Conservation (phyloP, 169 alveolate genomes). For the Eimeria tenella region DNA sequence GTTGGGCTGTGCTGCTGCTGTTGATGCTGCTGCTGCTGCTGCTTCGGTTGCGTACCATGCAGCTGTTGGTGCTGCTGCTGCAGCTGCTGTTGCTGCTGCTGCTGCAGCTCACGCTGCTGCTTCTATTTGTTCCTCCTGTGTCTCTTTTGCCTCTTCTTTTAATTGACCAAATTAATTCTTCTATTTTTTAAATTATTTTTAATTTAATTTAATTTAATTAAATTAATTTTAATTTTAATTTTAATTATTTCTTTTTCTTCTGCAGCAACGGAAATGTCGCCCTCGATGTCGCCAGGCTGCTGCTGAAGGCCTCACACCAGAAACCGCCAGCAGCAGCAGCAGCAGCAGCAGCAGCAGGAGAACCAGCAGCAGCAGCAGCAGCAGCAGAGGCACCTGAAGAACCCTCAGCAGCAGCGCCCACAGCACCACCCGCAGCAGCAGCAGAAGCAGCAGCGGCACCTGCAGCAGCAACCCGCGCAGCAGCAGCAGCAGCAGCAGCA, state of each 20-base stretch:
- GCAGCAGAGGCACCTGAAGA: too few species aligned
- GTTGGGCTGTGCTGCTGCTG: neutral
- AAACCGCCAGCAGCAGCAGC: neutral
- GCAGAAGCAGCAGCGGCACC: too few species aligned
- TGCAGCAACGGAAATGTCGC: constrained; percentile 90
- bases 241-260: too few species aligned
- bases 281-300: constrained; percentile 86
- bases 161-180: too few species aligned
- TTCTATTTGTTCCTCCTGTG: constrained; percentile 15
- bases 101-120: neutral
- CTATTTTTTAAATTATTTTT: too few species aligned
- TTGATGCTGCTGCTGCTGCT: neutral
- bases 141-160: too few species aligned
- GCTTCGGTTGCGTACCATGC: neutral
- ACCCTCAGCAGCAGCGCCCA: too few species aligned
- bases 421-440: too few species aligned
- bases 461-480: too few species aligned
- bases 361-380: neutral
- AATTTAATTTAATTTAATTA: too few species aligned
- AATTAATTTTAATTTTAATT: too few species aligned
- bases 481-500: neutral
- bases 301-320: constrained; percentile 45
- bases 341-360: neutral
- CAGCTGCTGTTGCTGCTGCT: neutral
- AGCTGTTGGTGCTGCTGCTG: neutral